phyloP scores from a whole-genome alignment of 257 asterid genomes.

The Solanum appendiculatum region DNA sequence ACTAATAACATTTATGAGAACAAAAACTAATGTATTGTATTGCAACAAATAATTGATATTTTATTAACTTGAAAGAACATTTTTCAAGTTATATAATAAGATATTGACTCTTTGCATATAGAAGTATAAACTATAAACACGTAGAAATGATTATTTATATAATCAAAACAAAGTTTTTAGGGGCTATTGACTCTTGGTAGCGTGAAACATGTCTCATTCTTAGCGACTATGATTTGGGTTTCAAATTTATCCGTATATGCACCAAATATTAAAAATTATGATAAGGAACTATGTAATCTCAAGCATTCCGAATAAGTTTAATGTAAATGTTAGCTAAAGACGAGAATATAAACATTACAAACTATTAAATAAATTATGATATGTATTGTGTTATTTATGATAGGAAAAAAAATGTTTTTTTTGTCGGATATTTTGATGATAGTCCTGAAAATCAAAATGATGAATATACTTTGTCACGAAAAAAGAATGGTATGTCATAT shows the following conservation, averaged over 20 bases:
- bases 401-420: rapidly evolving
- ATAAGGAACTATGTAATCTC: too few species aligned
- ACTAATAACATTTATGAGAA: background rate
- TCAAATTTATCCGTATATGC: background rate
- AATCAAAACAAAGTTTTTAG: background rate
- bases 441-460: background rate
- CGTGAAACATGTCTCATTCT: too few species aligned
- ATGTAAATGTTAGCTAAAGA: too few species aligned
- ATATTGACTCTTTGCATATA: background rate
- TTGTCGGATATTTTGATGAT: background rate
- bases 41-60: background rate
- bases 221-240: too few species aligned
- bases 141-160: too few species aligned
- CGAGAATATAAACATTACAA: background rate
- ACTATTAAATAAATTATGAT: background rate
- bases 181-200: background rate
- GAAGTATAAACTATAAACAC: too few species aligned
- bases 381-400: background rate
- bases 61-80: background rate
- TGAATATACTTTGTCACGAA: background rate
- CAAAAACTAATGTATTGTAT: background rate
- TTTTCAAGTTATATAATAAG: background rate
- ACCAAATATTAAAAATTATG: too few species aligned
- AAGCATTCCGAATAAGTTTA: too few species aligned
- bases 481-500: too few species aligned